Evolutionary conservation across 441 rosid species (phyloP), one percentile per base, ranked within the genome.

Genomic region (Viola pubescens): DNA sequence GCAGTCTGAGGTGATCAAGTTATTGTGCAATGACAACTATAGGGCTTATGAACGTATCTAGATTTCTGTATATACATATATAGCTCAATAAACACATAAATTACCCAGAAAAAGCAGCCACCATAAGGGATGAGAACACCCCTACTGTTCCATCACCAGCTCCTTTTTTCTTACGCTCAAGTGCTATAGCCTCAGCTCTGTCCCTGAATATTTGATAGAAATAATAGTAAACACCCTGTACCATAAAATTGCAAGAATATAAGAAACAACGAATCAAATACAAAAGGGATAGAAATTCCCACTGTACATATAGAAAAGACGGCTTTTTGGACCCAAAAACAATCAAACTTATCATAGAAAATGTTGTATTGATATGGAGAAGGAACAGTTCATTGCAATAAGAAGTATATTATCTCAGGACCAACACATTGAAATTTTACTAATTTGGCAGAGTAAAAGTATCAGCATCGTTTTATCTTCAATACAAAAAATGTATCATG

Each of bases 161-260:
- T 48, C 97, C 98, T 55, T 70, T 6, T 76, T 70, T 83, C 68
- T 55, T 82, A 45, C 39, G 74, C 61, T 68, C 72, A 61, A 78
- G 79, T 16, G 97, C 96, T 41, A 74, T 65, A 63, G 76, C 76
- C 82, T 83, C 95, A 64, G 87, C 97, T 79, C 72, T 89, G 49
- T 71, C 85, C 83, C 97, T 84, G 78, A 92, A 92, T 80, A 92
- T 87, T 89, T 92, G 94, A 87, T 89, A 92, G 82, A 89, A 89
- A 86, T 87, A 92, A 75, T 89, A 92, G 74, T 89, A 92, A 78
- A 92, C 98, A 77, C 97, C 98, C 98, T 89, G 86, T 71, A 73
- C 57, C 80, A 89, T 69, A 42, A 70, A 70, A 80, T 54, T n/a
- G 16, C 78, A 73, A 69, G 60, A 56, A 66, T 38, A 70, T 79